Evolutionary conservation across 306 rosid genomes (phyloP).

Genomic region (Cicer pinnatifidum): DNA sequence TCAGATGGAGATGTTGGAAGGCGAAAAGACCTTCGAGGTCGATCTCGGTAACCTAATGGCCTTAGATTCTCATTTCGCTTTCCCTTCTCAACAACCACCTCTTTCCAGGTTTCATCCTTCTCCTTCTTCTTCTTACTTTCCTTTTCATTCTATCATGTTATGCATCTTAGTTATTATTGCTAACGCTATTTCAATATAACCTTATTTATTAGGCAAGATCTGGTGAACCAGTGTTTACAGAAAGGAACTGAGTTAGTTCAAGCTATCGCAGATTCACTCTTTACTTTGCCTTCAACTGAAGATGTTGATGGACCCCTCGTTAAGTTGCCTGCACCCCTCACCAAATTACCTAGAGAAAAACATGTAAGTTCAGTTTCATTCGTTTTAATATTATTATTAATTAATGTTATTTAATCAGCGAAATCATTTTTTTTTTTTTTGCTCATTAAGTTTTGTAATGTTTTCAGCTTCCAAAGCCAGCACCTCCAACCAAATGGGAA

Average conservation of each 20-base stretch:
- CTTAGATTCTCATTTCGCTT: constrained; percentile 56
- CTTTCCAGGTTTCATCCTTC: constrained; percentile 28
- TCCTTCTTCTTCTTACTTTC: not conserved
- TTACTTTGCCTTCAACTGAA: constrained; percentile 72
- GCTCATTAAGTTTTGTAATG: constrained; percentile 34
- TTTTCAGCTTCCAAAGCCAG: constrained; percentile 76
- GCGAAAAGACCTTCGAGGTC: constrained; percentile 53
- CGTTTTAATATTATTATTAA: not conserved
- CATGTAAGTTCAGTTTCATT: constrained; percentile 49
- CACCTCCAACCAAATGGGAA: constrained; percentile 95
- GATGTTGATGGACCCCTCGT: constrained; percentile 83
- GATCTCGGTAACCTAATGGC: constrained; percentile 84
- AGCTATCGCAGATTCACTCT: constrained; percentile 69
- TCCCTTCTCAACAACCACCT: constrained; percentile 47
- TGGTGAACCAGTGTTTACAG: constrained; percentile 61
- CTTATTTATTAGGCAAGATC: constrained; percentile 56
- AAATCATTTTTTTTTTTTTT: not conserved
- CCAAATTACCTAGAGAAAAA: constrained; percentile 85
- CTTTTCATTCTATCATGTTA: not conserved
- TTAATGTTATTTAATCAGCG: not conserved
- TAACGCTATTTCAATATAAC: not conserved
- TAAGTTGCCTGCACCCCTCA: constrained; percentile 67
- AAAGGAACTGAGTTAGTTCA: constrained; percentile 85
- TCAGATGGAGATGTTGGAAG: constrained; percentile 26
- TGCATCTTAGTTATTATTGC: not conserved